Evolutionary conservation across 2,329 filamentous ascomycete species (phyloP).

Genomic region (Aspergillus fumigatus): DNA sequence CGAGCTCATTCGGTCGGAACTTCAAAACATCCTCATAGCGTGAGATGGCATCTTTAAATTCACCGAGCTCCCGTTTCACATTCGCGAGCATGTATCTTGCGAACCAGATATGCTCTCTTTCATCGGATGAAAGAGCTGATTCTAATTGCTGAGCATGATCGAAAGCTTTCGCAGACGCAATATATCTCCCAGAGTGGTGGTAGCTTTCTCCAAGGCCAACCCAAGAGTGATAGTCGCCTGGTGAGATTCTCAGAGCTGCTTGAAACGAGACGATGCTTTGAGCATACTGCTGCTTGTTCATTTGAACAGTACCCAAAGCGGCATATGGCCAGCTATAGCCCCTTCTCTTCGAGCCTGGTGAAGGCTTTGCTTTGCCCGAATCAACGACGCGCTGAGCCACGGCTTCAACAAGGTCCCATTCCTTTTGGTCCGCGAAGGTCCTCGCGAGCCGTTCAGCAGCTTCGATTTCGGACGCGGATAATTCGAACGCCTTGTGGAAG

Average conservation of each 20-base stretch:
- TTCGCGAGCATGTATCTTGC: constrained; percentile 96
- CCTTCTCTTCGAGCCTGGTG: constrained; percentile 88
- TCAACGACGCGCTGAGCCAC: constrained; percentile 87
- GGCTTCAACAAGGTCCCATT: constrained; percentile 95
- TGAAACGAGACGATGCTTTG: constrained; percentile 91
- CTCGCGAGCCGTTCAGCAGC: constrained; percentile 83
- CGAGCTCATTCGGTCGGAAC: constrained; percentile 68
- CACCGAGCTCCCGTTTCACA: constrained; percentile 85
- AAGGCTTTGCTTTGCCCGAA: constrained; percentile 85
- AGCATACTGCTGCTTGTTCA: constrained; percentile 88
- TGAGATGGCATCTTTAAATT: constrained; percentile 75
- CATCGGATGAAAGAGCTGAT: constrained; percentile 50
- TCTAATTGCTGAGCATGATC: constrained; percentile 77
- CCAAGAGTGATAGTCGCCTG: constrained; percentile 90
- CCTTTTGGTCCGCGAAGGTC: constrained; percentile 80
- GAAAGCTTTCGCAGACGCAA: constrained; percentile 91
- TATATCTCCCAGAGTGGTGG: constrained; percentile 85
- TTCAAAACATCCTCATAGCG: constrained; percentile 71
- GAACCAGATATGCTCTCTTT: constrained; percentile 77
- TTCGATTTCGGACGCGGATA: constrained; percentile 79
- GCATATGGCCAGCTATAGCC: constrained; percentile 95
- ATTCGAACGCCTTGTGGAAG: constrained; percentile 92
- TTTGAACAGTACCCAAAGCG: constrained; percentile 85
- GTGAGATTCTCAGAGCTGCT: constrained; percentile 75
- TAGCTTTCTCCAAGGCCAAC: constrained; percentile 97